These are phyloP conservation scores for Clarireedia sp. DNA, from an alignment of 2,329 filamentous ascomycete species.

Conservation along the genomic window DNA sequence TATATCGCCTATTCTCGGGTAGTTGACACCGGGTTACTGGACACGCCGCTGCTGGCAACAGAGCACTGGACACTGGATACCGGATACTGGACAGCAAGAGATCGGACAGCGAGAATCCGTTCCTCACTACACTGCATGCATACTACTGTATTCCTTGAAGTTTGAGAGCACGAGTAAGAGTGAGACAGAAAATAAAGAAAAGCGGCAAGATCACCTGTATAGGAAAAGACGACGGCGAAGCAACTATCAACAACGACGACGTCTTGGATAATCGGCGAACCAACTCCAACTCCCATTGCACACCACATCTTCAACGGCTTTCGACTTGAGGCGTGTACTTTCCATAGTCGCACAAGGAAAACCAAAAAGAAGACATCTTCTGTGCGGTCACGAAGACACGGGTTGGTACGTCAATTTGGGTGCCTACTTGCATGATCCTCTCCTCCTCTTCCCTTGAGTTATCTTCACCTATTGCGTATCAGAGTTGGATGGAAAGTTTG, in stretches of 20 bases:
- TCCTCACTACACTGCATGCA: not conserved
- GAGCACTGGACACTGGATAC: not conserved
- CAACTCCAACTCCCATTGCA: not conserved
- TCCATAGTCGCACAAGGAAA: not conserved
- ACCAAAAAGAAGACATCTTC: not conserved
- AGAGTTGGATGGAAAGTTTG: not conserved
- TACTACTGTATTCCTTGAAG: too few relatives aligned
- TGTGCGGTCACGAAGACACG: slow-evolving; percentile 1
- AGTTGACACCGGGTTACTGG: slow-evolving; percentile 7
- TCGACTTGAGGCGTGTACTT: not conserved
- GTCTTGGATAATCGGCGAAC: not conserved
- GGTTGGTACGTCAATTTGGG: slow-evolving; percentile 5
- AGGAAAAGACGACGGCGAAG: too few relatives aligned
- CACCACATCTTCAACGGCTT: slow-evolving; percentile 5
- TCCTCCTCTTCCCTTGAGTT: not conserved
- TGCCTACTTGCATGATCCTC: slow-evolving; percentile 6
- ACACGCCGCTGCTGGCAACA: not conserved
- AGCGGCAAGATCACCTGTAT: too few relatives aligned
- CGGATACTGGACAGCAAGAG: not conserved
- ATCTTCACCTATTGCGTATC: not conserved
- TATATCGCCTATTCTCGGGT: slow-evolving; percentile 6
- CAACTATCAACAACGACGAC: not conserved
- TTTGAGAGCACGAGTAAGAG: too few relatives aligned
- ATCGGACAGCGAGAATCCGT: too few relatives aligned
- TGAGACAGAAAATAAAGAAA: too few relatives aligned